Evolutionary conservation across 768 basidiomycete genomes (phyloP).

Genomic region (Lactarius sp.): DNA sequence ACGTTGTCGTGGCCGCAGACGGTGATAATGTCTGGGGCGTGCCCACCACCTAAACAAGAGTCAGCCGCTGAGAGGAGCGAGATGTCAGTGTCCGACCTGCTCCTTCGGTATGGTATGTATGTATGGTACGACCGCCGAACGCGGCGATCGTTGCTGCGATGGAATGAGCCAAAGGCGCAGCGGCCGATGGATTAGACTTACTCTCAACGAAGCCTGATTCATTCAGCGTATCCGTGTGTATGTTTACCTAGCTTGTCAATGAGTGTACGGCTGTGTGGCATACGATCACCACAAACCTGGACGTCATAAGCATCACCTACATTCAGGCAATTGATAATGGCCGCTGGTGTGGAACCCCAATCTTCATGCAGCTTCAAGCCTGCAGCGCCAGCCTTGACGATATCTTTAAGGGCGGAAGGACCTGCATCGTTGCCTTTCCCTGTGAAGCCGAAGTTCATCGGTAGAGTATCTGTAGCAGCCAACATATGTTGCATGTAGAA

Average conservation of each 20-base stretch:
- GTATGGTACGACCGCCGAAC: constrained; percentile 87
- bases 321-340: constrained; percentile 70
- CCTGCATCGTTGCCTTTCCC: constrained; percentile 96
- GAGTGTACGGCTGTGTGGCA: neutral
- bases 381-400: constrained; percentile 76
- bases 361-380: constrained; percentile 97
- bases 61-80: neutral
- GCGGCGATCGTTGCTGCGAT: constrained; percentile 76
- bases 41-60: constrained; percentile 65
- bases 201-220: constrained; percentile 97
- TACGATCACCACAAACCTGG: constrained; percentile 49
- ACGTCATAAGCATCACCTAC: constrained; percentile 91
- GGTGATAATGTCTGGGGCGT: constrained; percentile 98
- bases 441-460: constrained; percentile 92
- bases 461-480: constrained; percentile 80
- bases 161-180: neutral
- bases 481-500: constrained; percentile 92
- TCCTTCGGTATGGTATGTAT: constrained; percentile 96
- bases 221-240: constrained; percentile 96
- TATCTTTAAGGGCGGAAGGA: constrained; percentile 65
- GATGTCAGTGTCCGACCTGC: constrained; percentile 49
- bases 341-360: constrained; percentile 88
- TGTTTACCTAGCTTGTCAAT: constrained; percentile 60
- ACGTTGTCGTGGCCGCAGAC: constrained; percentile 89
- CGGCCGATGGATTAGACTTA: constrained; percentile 33